Evolutionary conservation across 2,329 filamentous ascomycete genomes (phyloP).

Genomic region (Lasiodiplodia gonubiensis): DNA sequence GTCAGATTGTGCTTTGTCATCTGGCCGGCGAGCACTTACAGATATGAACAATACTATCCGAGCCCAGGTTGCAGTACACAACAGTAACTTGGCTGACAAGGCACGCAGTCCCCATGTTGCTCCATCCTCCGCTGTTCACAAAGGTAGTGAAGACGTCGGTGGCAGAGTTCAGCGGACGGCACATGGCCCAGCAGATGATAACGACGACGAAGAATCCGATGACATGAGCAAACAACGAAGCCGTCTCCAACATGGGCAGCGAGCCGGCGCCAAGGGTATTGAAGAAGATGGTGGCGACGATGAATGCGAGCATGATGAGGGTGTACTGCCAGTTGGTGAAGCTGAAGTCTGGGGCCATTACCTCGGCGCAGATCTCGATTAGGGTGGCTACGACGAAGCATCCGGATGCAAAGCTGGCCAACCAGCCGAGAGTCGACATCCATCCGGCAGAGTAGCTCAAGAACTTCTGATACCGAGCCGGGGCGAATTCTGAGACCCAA

Average conservation of each 20-base stretch:
- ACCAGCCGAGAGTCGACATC: slow-evolving; percentile 47
- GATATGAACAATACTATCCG: slow-evolving; percentile 30
- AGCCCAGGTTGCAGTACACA: slow-evolving; percentile 32
- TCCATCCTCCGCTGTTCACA: slow-evolving; percentile 33
- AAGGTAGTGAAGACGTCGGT: slow-evolving; percentile 31
- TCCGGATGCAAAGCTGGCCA: slow-evolving; percentile 42
- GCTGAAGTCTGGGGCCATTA: slow-evolving; percentile 34
- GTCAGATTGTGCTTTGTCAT: neutral
- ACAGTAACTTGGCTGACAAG: slow-evolving; percentile 34
- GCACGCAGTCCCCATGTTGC: slow-evolving; percentile 32
- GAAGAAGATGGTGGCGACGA: slow-evolving; percentile 34
- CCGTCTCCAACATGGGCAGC: slow-evolving; percentile 35
- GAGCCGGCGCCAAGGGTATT: slow-evolving; percentile 34
- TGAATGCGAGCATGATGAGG: slow-evolving; percentile 36
- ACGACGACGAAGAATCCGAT: slow-evolving; percentile 33
- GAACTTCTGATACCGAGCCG: slow-evolving; percentile 30
- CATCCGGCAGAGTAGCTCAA: slow-evolving; percentile 36
- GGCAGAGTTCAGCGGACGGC: slow-evolving; percentile 26
- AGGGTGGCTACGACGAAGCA: slow-evolving; percentile 45
- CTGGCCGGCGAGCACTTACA: slow-evolving; percentile 22
- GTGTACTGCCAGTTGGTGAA: slow-evolving; percentile 40
- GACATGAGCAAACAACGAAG: slow-evolving; percentile 35
- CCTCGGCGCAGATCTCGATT: slow-evolving; percentile 45
- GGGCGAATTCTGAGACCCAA: slow-evolving; percentile 31
- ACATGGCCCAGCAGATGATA: slow-evolving; percentile 36